These are phyloP conservation scores for Rhynchospora tenuis DNA, from an alignment of 176 grass and related monocot genomes.

Conservation along the genomic window DNA sequence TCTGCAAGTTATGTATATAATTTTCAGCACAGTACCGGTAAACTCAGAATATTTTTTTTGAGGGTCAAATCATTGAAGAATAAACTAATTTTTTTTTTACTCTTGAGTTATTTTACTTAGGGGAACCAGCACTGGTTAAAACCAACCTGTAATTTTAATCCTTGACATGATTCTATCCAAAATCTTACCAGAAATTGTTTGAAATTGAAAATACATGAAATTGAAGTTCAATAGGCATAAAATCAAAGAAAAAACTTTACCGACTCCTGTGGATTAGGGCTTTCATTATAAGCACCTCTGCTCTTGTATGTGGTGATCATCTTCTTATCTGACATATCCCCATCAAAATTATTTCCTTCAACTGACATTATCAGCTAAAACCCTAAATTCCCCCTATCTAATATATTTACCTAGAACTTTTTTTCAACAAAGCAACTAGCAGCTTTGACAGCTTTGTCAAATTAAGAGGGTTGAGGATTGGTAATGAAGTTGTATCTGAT, in stretches of 20 bases:
- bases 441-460: neutral
- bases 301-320: constrained; percentile 21
- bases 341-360: neutral
- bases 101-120: neutral
- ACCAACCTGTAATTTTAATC: neutral
- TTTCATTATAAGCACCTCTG: constrained; percentile 10
- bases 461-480: neutral
- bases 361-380: constrained; percentile 14
- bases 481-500: no score
- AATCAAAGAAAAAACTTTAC: neutral
- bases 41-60: neutral
- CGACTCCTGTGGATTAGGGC: neutral
- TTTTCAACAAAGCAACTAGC: neutral
- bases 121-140: neutral
- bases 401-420: neutral
- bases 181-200: neutral
- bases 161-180: neutral
- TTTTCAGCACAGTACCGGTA: neutral
- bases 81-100: neutral
- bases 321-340: constrained; percentile 5
- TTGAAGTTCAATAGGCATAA: neutral
- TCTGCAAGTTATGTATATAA: neutral
- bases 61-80: no score
- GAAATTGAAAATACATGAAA: neutral
- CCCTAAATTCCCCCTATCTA: constrained; percentile 1